These are phyloP conservation scores for Drechslerella dactyloides DNA, from an alignment of 2,329 filamentous ascomycete species.

Conservation along the genomic window DNA sequence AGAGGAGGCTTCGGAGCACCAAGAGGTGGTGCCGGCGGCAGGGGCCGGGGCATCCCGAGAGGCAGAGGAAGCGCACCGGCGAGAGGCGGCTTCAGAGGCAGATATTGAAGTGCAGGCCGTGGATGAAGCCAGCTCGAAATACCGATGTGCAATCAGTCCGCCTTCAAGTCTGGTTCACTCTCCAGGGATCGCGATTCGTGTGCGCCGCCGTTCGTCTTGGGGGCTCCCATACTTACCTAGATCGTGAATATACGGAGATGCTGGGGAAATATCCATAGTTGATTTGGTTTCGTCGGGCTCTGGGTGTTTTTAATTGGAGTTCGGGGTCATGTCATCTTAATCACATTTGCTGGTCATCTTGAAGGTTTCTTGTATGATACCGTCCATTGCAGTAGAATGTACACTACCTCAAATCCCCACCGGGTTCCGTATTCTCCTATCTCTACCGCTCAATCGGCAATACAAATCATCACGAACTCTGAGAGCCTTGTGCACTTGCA, in stretches of 20 bases:
- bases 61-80: slow-evolving; percentile 47
- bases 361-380: slow-evolving; percentile 41
- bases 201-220: background rate
- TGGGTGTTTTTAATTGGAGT: slow-evolving; percentile 43
- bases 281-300: slow-evolving; percentile 18
- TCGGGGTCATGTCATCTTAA: slow-evolving; percentile 31
- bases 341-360: slow-evolving; percentile 20
- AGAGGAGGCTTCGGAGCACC: slow-evolving; percentile 39
- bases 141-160: background rate
- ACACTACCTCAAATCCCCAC: slow-evolving; percentile 24
- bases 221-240: background rate
- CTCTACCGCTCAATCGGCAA: too few species aligned
- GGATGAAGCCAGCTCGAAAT: background rate
- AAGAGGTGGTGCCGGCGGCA: slow-evolving; percentile 38
- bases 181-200: background rate
- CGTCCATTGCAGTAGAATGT: slow-evolving; percentile 35
- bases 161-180: background rate
- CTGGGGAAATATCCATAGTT: slow-evolving; percentile 15
- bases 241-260: background rate
- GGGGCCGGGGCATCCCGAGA: slow-evolving; percentile 45
- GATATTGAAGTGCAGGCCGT: slow-evolving; percentile 15
- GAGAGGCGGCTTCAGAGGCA: slow-evolving; percentile 46
- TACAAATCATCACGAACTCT: too few species aligned
- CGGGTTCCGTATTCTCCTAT: background rate
- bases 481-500: too few species aligned